phyloP scores from a whole-genome alignment of 2,329 filamentous ascomycete genomes.

The Diaporthe sp. region DNA sequence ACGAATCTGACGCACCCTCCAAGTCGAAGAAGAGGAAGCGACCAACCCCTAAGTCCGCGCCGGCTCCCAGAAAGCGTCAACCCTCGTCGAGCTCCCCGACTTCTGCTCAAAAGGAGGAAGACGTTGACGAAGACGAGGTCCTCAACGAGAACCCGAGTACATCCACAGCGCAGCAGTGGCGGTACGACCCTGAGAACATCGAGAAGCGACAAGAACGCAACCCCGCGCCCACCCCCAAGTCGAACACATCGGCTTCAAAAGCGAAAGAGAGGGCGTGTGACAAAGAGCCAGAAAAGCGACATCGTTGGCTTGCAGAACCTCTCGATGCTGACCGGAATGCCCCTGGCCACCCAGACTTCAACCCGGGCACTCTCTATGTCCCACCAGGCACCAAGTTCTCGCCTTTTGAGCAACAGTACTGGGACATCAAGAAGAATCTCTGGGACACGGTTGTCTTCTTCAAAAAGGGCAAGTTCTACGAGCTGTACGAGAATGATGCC shows the following conservation, averaged over 20 bases:
- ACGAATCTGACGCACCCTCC: slow-evolving; percentile 81
- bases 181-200: slow-evolving; percentile 66
- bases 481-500: slow-evolving; percentile 97
- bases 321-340: slow-evolving; percentile 86
- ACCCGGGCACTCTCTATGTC: slow-evolving; percentile 91
- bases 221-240: slow-evolving; percentile 40
- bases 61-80: slow-evolving; percentile 71
- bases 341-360: slow-evolving; percentile 86
- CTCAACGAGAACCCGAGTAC: slow-evolving; percentile 69
- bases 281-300: slow-evolving; percentile 86
- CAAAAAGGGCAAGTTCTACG: slow-evolving; percentile 99
- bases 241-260: slow-evolving; percentile 49
- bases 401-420: slow-evolving; percentile 97
- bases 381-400: slow-evolving; percentile 88
- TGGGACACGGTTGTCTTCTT: slow-evolving; percentile 99
- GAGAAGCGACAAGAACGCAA: slow-evolving; percentile 47
- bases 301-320: slow-evolving; percentile 90
- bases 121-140: slow-evolving; percentile 66
- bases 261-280: slow-evolving; percentile 78
- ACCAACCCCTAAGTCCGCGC: slow-evolving; percentile 59
- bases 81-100: slow-evolving; percentile 61
- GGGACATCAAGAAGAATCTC: slow-evolving; percentile 98
- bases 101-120: slow-evolving; percentile 54
- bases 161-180: slow-evolving; percentile 88
- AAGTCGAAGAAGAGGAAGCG: slow-evolving; percentile 82